These are phyloP conservation scores for Salix arbutifolia DNA, from an alignment of 345 rosid genomes.

Conservation along the genomic window DNA sequence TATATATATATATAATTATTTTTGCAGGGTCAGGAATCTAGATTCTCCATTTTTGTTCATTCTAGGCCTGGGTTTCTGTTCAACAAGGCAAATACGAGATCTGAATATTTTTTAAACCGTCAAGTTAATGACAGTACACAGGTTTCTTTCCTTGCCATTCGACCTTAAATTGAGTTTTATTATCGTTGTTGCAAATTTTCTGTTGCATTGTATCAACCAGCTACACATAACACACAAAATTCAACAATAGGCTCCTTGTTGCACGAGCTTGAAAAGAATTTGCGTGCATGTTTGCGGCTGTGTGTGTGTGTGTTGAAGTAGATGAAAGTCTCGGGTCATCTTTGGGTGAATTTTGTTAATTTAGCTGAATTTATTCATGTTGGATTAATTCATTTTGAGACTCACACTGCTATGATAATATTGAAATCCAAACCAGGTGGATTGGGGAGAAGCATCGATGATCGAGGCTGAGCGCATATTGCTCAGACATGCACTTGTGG, in stretches of 20 bases:
- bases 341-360: neutral
- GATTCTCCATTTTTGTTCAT: slow-evolving; percentile 80
- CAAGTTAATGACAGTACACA: slow-evolving; percentile 89
- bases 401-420: neutral
- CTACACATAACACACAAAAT: too few species aligned
- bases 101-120: slow-evolving; percentile 59
- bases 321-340: neutral
- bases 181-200: too few species aligned
- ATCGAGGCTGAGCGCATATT: slow-evolving; percentile 90
- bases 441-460: slow-evolving; percentile 97
- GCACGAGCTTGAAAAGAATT: neutral
- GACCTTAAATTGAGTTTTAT: too few species aligned
- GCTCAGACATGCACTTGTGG: slow-evolving; percentile 82
- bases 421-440: slow-evolving; percentile 53
- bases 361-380: neutral
- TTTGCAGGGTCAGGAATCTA: slow-evolving; percentile 69
- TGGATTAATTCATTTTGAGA: neutral
- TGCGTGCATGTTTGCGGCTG: neutral
- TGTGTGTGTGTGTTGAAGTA: neutral
- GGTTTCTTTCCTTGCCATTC: slow-evolving; percentile 32
- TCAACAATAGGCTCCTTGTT: too few species aligned
- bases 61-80: slow-evolving; percentile 91
- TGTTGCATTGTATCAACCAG: too few species aligned
- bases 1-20: neutral
- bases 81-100: slow-evolving; percentile 76